Base-by-base conservation (phyloP, 805 yeast genomes). In the Grigorovia yakushimaensis region DNA sequence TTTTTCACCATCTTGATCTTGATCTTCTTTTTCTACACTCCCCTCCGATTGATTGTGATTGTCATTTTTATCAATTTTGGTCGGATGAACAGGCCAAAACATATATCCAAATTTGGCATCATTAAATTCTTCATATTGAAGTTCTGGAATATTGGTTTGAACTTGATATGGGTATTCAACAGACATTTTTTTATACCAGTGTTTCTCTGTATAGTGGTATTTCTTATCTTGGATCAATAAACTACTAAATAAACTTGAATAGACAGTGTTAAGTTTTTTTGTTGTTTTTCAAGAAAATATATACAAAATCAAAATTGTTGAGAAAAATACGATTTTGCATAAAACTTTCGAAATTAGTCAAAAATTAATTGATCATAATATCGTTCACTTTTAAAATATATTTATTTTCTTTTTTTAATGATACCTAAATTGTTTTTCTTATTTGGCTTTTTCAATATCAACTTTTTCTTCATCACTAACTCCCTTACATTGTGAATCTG, bases 61-160 rank as follows among this genome's bases (percentile, higher is more conserved):
- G 13, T 27, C 13, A 27, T 27, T 7, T 27, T 27, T 10, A n/a
- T 36, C 21, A 21, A 7, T 27, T 35, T 13, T 17, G 21, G 22
- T 20, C 36, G n/a, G 36, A 17, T 40, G 40, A 10, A 46, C 46
- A 9, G 64, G 64, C 65, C 66, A 62, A 23, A 49, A 40, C 51
- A 61, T 52, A 47, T 56, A 56, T 8, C 60, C 61, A 51, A 64
- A 64, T 11, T 53, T 55, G 6, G 64, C 62, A 19, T 58, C 62
- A 45, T 61, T 46, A 47, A 60, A 61, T 22, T 52, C 48, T 41
- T 56, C 58, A 37, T 54, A 53, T 46, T 59, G 52, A 15, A 55
- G 46, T 20, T 49, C 45, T 8, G 65, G 66, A 10, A 49, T 48
- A 4, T 40, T 18, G 15, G 65, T 58, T 24, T 49, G 15, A 17